A percentile compares a stretch with the other conserved stretches of the same genome.
These are phyloP conservation scores for Fraxinus ornus DNA, from an alignment of 305 asterid genomes.

Conservation along the genomic window DNA sequence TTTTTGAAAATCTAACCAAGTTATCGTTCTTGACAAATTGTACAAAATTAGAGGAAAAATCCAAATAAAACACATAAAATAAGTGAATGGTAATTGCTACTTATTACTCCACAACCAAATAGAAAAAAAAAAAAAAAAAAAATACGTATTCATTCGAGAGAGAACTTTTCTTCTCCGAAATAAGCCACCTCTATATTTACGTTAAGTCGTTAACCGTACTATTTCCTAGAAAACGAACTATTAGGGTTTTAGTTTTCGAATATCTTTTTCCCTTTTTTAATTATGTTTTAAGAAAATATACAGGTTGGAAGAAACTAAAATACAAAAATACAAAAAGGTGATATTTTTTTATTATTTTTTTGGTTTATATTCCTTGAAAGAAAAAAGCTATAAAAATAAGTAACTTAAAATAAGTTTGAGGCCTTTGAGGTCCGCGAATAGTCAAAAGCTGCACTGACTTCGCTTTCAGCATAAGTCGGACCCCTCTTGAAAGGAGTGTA, in stretches of 20 bases:
- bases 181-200: not conserved
- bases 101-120: not conserved
- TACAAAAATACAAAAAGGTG: no score
- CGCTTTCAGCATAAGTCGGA: not conserved
- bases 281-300: not conserved
- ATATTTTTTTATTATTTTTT: no score
- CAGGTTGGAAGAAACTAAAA: not conserved
- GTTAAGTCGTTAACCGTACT: not conserved
- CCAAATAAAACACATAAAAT: not conserved
- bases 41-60: not conserved
- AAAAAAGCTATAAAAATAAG: not conserved
- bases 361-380: not conserved
- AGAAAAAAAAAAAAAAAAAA: no score
- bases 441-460: slow-evolving; percentile 25
- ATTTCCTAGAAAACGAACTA: not conserved
- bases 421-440: not conserved
- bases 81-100: not conserved
- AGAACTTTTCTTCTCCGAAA: no score
- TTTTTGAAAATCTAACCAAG: not conserved
- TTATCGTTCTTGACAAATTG: not conserved
- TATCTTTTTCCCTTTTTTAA: not conserved
- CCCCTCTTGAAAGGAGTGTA: not conserved
- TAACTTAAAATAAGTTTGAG: not conserved
- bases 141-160: no score
- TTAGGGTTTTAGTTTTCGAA: not conserved